phyloP scores from a whole-genome alignment of 148 eudicot species.

The Fagopyrum esculentum region DNA sequence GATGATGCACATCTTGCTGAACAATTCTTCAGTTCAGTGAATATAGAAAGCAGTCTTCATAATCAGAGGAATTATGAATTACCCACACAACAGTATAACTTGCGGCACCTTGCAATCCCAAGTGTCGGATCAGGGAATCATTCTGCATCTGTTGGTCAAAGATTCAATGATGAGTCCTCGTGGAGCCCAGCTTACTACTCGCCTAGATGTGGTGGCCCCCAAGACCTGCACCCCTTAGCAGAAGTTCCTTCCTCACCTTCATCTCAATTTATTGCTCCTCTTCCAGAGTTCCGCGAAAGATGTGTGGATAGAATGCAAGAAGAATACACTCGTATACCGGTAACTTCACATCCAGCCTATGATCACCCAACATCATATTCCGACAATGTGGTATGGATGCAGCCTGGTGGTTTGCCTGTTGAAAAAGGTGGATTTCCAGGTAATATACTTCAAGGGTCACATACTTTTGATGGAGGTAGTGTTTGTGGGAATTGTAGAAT shows the following conservation, averaged over 20 bases:
- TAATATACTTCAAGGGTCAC: constrained; percentile 49
- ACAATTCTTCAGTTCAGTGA: constrained; percentile 63
- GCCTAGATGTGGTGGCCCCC: constrained; percentile 52
- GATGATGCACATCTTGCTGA: constrained; percentile 60
- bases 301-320: constrained; percentile 49
- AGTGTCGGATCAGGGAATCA: constrained; percentile 48
- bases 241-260: constrained; percentile 78
- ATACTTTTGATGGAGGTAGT: constrained; percentile 46
- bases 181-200: constrained; percentile 90
- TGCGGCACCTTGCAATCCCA: constrained; percentile 61
- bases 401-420: constrained; percentile 36
- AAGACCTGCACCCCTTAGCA: constrained; percentile 41
- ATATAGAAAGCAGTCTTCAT: constrained; percentile 55
- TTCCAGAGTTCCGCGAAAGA: constrained; percentile 47
- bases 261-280: constrained; percentile 35
- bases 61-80: constrained; percentile 65
- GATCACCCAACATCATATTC: constrained; percentile 48
- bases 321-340: constrained; percentile 37
- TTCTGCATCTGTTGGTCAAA: constrained; percentile 31
- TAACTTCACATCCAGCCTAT: constrained; percentile 30
- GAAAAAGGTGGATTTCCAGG: constrained; percentile 83
- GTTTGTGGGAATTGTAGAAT: constrained; percentile 60
- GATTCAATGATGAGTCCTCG: constrained; percentile 54
- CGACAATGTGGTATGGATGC: constrained; percentile 60
- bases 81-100: constrained; percentile 51